Conservation (phyloP, 208 protist genomes). For the Trypanosoma melophagium region DNA sequence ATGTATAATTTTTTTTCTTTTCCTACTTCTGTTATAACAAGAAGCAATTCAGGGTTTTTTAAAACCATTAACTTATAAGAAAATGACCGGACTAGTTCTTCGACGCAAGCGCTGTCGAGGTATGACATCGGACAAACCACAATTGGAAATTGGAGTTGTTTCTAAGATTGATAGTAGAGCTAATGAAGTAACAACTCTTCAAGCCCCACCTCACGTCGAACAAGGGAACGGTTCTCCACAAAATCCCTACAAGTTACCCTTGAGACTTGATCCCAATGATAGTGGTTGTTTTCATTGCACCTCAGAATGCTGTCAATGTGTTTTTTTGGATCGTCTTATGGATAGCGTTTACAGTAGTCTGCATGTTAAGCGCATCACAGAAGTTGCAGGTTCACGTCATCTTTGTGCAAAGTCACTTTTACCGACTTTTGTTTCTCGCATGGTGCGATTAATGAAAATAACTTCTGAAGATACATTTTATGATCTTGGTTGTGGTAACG, state of each 20-base stretch:
- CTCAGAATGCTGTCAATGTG: slow-evolving; percentile 46
- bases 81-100: slow-evolving; percentile 17
- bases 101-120: slow-evolving; percentile 20
- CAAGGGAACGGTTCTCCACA: slow-evolving; percentile 48
- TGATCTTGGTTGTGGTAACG: slow-evolving; percentile 71
- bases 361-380: slow-evolving; percentile 59
- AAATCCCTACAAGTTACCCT: slow-evolving; percentile 52
- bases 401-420: slow-evolving; percentile 74
- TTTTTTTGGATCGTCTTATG: slow-evolving; percentile 48
- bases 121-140: neutral
- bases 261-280: slow-evolving; percentile 48
- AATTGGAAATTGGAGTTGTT: neutral
- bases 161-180: neutral
- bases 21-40: slow-evolving; percentile 5
- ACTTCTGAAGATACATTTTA: slow-evolving; percentile 55
- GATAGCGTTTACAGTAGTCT: slow-evolving; percentile 45
- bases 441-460: slow-evolving; percentile 53
- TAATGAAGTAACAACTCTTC: neutral
- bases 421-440: slow-evolving; percentile 58
- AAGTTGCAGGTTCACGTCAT: slow-evolving; percentile 58
- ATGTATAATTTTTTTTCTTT: slow-evolving; percentile 11
- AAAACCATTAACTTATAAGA: slow-evolving; percentile 14
- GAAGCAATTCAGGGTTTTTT: slow-evolving; percentile 19
- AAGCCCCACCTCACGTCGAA: slow-evolving; percentile 14
- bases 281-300: slow-evolving; percentile 71